Percentiles rank a stretch among this genome's conserved stretches.
phyloP scores from a whole-genome alignment of 2,329 filamentous ascomycete species.

The Colletotrichum graminicola region DNA sequence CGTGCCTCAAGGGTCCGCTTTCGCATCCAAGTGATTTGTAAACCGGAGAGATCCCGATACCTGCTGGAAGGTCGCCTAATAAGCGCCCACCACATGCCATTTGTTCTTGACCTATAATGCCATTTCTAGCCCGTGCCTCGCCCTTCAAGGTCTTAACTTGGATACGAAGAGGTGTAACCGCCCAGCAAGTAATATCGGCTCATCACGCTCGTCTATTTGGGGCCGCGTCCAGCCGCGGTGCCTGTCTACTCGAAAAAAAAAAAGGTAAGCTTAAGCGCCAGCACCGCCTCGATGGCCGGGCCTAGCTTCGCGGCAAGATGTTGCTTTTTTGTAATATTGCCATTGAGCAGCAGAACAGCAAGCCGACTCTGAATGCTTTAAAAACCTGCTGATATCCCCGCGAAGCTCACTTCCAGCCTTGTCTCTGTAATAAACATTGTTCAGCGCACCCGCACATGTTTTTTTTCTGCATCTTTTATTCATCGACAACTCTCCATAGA shows the following conservation, averaged over 20 bases:
- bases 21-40: conserved; percentile 10
- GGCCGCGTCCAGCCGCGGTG: background rate
- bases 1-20: conserved; percentile 10
- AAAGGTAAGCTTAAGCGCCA: conserved; percentile 16
- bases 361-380: background rate
- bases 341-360: background rate
- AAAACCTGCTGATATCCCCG: background rate
- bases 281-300: conserved; percentile 21
- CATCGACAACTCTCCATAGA: background rate
- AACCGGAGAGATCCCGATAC: background rate
- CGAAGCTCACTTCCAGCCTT: background rate
- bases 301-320: background rate
- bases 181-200: background rate
- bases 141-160: background rate
- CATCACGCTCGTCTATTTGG: background rate
- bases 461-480: background rate
- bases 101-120: conserved; percentile 14
- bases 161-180: background rate
- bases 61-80: conserved; percentile 7
- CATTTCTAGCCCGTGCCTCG: background rate
- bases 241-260: background rate
- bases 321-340: background rate
- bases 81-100: conserved; percentile 24
- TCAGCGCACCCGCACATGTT: background rate
- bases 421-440: background rate